phyloP scores from a whole-genome alignment of 2,329 filamentous ascomycete species.

The Tolypocladium ophioglossoides region DNA sequence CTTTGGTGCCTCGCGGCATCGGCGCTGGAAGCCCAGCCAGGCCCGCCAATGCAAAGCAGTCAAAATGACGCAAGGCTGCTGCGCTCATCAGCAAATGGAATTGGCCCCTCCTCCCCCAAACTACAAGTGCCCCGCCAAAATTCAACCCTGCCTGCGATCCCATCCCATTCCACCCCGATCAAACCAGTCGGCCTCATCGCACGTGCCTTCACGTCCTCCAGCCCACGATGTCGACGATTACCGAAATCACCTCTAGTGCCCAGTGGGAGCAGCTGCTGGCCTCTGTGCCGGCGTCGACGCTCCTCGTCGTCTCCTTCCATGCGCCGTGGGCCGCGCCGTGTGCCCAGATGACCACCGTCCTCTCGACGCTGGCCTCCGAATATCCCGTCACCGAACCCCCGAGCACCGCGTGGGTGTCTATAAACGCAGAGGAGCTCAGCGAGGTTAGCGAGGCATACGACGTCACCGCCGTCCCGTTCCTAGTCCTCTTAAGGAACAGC shows the following conservation, averaged over 20 bases:
- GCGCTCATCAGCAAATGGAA: neutral
- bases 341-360: conserved; percentile 82
- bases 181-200: conserved; percentile 1
- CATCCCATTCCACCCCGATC: conserved; percentile 4
- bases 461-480: conserved; percentile 86
- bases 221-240: conserved; percentile 59
- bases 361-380: conserved; percentile 75
- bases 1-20: neutral
- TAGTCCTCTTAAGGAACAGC: conserved; percentile 70
- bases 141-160: neutral
- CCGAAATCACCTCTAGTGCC: conserved; percentile 62
- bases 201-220: neutral
- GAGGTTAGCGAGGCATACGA: conserved; percentile 90
- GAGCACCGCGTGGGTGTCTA: conserved; percentile 70
- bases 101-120: conserved; percentile 1
- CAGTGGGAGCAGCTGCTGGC: conserved; percentile 62
- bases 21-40: neutral
- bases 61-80: conserved; percentile 14
- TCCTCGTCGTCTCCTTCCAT: conserved; percentile 88
- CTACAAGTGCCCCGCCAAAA: conserved; percentile 6
- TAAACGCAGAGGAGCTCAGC: conserved; percentile 90
- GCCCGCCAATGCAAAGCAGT: neutral
- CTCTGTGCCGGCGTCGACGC: conserved; percentile 55
- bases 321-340: conserved; percentile 95
- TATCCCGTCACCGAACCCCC: conserved; percentile 61